phyloP scores from a whole-genome alignment of 73 alveolate genomes.

The Diophrys appendiculata region DNA sequence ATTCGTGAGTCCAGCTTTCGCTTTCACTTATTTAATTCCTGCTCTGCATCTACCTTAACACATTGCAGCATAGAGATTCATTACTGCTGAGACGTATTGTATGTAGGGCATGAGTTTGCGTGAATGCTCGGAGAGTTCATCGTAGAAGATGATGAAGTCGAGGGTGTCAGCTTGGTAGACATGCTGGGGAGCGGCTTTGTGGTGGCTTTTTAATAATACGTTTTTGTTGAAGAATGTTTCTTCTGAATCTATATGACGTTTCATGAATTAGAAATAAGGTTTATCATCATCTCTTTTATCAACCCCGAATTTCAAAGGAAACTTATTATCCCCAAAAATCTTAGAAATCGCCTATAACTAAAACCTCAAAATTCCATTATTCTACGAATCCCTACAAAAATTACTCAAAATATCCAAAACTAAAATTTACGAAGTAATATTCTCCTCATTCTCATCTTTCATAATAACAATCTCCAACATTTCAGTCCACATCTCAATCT shows the following conservation, averaged over 20 bases:
- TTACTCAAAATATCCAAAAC: conserved; percentile 22
- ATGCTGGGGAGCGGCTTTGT: neutral
- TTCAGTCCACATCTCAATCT: conserved; percentile 53
- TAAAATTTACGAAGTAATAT: conserved; percentile 36
- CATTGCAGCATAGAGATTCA: conserved; percentile 35
- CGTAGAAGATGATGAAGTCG: conserved; percentile 21
- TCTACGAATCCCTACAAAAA: conserved; percentile 32
- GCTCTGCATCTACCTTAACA: conserved; percentile 32
- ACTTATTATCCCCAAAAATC: conserved; percentile 17
- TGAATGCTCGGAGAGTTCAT: conserved; percentile 25
- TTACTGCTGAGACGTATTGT: conserved; percentile 54
- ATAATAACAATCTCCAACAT: conserved; percentile 41
- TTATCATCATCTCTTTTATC: conserved; percentile 46
- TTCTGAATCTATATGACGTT: neutral
- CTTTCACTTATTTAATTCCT: conserved; percentile 18
- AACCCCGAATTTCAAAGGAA: conserved; percentile 47
- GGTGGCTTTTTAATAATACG: conserved; percentile 6
- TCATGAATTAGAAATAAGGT: conserved; percentile 33
- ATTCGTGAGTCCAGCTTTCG: conserved; percentile 31
- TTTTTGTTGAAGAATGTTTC: conserved; percentile 10
- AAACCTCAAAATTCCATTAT: conserved; percentile 30
- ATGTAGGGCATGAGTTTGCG: conserved; percentile 39
- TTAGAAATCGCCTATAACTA: conserved; percentile 30
- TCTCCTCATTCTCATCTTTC: conserved; percentile 23
- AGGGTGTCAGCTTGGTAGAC: conserved; percentile 6